A percentile compares a stretch with the other conserved stretches of the same genome.
These are phyloP conservation scores for Trypanosoma platydactyli DNA, from an alignment of 208 protist genomes.

Conservation along the genomic window DNA sequence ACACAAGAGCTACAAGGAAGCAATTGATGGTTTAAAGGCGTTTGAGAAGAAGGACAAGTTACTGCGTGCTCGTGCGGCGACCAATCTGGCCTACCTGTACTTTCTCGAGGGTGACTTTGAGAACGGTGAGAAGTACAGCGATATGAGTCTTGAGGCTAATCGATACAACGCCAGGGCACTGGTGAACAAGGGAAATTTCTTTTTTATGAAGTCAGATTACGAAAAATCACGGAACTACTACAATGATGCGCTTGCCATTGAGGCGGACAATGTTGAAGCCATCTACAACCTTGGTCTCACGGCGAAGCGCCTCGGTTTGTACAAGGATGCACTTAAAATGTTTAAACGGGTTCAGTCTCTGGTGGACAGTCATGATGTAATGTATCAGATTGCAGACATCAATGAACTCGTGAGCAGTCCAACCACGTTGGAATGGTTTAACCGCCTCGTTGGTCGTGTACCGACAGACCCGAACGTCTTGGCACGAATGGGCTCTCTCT, in stretches of 20 bases:
- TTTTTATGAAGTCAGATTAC: slow-evolving; percentile 86
- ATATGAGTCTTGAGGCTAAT: slow-evolving; percentile 93
- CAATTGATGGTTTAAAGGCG: slow-evolving; percentile 92
- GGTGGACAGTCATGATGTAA: slow-evolving; percentile 94
- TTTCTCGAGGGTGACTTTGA: slow-evolving; percentile 97
- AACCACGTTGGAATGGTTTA: slow-evolving; percentile 78
- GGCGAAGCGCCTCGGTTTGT: slow-evolving; percentile 88
- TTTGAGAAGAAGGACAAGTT: slow-evolving; percentile 96
- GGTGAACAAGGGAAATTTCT: slow-evolving; percentile 97
- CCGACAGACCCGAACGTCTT: slow-evolving; percentile 95
- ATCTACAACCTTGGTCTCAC: slow-evolving; percentile 97
- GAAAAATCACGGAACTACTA: slow-evolving; percentile 94
- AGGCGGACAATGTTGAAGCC: slow-evolving; percentile 97
- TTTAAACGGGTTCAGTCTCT: slow-evolving; percentile 95
- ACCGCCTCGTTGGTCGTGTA: slow-evolving; percentile 84
- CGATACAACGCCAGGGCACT: slow-evolving; percentile 97
- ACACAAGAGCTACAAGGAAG: slow-evolving; percentile 92
- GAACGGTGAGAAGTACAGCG: slow-evolving; percentile 95
- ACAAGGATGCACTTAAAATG: slow-evolving; percentile 92
- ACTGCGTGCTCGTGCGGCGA: slow-evolving; percentile 91
- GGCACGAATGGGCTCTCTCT: slow-evolving; percentile 91
- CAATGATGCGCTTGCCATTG: slow-evolving; percentile 93
- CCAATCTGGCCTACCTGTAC: slow-evolving; percentile 98
- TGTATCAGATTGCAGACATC: slow-evolving; percentile 95
- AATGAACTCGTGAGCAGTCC: slow-evolving; percentile 84